Evolutionary conservation across 176 grass and related monocot species (phyloP).

Genomic region (Aegilops umbellulata): DNA sequence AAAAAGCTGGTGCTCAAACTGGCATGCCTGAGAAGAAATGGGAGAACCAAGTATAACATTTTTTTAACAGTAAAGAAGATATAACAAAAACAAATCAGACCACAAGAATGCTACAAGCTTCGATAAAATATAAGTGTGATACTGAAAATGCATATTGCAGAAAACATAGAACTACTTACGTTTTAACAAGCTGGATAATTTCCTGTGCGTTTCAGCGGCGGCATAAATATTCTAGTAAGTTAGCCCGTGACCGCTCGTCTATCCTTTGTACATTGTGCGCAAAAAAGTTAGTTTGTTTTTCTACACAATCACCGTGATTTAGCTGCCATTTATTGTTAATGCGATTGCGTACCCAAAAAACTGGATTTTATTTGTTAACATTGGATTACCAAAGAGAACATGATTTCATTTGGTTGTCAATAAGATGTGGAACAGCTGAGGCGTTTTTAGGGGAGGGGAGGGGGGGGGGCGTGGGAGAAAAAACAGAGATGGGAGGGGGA

Average conservation of each 20-base stretch:
- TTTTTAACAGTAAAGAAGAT: constrained; percentile 19
- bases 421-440: neutral
- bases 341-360: neutral
- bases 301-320: neutral
- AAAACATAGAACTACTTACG: neutral
- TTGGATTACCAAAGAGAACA: neutral
- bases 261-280: neutral
- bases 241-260: neutral
- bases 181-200: neutral
- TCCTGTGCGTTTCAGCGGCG: neutral
- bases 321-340: neutral
- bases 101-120: neutral
- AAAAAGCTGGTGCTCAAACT: constrained; percentile 99
- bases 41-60: constrained; percentile 42
- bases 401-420: neutral
- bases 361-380: neutral
- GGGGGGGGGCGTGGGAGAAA: no score
- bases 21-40: constrained; percentile 78
- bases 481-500: neutral
- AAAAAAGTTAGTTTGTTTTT: neutral
- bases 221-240: neutral
- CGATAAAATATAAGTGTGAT: neutral
- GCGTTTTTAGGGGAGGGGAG: neutral
- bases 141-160: neutral
- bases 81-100: neutral